A percentile compares a stretch with the other conserved stretches of the same genome.
Conservation (phyloP, 2,329 filamentous ascomycete genomes). For the Bipolaris oryzae region DNA sequence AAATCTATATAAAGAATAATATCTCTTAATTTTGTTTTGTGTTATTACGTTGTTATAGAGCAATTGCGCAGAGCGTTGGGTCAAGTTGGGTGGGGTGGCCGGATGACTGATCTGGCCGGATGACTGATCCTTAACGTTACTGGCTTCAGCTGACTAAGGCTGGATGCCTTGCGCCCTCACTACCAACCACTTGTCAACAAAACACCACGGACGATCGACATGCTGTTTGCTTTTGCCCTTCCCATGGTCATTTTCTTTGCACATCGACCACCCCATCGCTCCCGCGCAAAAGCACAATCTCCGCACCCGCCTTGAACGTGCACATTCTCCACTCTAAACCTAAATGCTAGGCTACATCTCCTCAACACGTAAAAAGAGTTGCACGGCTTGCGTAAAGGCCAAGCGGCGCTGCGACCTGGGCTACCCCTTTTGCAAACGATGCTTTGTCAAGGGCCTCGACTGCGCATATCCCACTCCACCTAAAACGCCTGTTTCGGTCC, state of each 20-base stretch:
- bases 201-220: neutral
- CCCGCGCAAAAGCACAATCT: neutral
- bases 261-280: neutral
- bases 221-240: neutral
- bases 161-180: neutral
- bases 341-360: conserved; percentile 41
- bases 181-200: neutral
- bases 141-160: neutral
- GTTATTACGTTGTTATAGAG: too few relatives aligned
- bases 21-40: too few relatives aligned
- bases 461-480: conserved; percentile 35
- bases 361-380: conserved; percentile 40
- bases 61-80: too few relatives aligned
- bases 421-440: conserved; percentile 38
- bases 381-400: conserved; percentile 35
- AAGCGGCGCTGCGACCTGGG: conserved; percentile 42
- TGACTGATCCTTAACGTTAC: too few relatives aligned
- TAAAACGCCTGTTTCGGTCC: conserved; percentile 13
- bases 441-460: conserved; percentile 33
- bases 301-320: neutral
- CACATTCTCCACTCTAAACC: neutral
- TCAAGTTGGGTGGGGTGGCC: too few relatives aligned
- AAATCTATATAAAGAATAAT: too few relatives aligned
- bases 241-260: too few relatives aligned
- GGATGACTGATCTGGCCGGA: too few relatives aligned